Base-by-base conservation (phyloP, 306 rosid species). In the Rosa chinensis region DNA sequence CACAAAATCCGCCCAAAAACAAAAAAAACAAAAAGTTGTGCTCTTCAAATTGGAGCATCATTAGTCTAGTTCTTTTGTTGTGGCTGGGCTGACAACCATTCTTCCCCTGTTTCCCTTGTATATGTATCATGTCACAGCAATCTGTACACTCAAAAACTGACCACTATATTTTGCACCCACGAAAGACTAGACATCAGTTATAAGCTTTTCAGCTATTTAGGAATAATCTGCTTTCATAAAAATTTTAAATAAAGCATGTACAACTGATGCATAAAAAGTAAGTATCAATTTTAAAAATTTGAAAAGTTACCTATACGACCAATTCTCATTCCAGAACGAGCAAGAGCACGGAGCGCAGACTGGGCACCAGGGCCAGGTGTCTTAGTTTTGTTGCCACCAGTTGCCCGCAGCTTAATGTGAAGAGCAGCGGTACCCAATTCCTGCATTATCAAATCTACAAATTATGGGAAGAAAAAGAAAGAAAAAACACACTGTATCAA, bases 311-410 rank as follows among this genome's bases (percentile, higher is more conserved):
- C 98, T 76, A 93, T 91, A n/a, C 97, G 94, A 7, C 98, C 98
- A 82, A 93, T 88, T 84, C 90, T 93, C 98, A 93, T 93, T 76
- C 98, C 97, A 55, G 97, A 91, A 32, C 98, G 92, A 83, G 98
- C 97, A 76, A 93, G 92, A 16, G 98, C 98, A 5, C 97, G 91
- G 6, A 93, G 97, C 28, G 98, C 98, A 79, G 97, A 90, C 80
- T 93, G 98, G 49, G 98, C 97, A 80, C 98, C 97, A 8, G 98
- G 98, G 52, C 98, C 98, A 1, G 97, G 98, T 5, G 98, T 93
- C 61, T 93, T 91, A 0, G 94, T 91, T 83, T 93, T 91, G 88
- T 93, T 93, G 5, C 97, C 97, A 23, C 97, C 94, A 1, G 97
- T 93, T 10, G 98, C 97, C 20, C 97, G 90, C 55, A 91, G 93